Conservation (phyloP, 306 rosid genomes). For the Malus sylvestris region DNA sequence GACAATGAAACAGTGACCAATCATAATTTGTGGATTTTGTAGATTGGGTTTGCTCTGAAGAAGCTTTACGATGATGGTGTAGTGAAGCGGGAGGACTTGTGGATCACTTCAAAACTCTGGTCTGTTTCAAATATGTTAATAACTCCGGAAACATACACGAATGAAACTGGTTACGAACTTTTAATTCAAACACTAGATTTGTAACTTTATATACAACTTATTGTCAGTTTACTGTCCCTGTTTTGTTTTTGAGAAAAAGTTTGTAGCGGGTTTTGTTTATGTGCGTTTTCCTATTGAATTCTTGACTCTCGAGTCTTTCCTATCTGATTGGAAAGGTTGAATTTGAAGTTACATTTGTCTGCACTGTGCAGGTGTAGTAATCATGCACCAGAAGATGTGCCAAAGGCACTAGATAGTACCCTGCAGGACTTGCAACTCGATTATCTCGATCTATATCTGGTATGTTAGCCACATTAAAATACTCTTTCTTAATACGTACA, state of each 20-base stretch:
- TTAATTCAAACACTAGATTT: too few relatives aligned
- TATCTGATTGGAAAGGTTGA: neutral
- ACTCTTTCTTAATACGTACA: neutral
- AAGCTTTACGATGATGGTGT: conserved; percentile 52
- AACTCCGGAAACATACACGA: neutral
- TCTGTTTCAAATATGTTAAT: conserved; percentile 1
- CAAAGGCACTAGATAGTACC: conserved; percentile 53
- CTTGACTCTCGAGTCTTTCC: neutral
- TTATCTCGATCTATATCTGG: conserved; percentile 68
- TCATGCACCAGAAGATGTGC: conserved; percentile 71
- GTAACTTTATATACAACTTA: too few relatives aligned
- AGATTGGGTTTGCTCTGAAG: conserved; percentile 63
- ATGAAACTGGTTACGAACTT: neutral
- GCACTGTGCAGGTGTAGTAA: conserved; percentile 44
- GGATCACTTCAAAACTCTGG: conserved; percentile 86
- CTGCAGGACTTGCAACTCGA: conserved; percentile 58
- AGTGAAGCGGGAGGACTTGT: conserved; percentile 60
- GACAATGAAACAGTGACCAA: neutral
- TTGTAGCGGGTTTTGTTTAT: neutral
- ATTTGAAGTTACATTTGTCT: neutral
- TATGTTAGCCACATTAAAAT: neutral
- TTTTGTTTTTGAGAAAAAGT: too few relatives aligned
- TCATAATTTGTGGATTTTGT: neutral
- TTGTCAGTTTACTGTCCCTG: neutral
- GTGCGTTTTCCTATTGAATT: neutral